A percentile compares a stretch with the other conserved stretches of the same genome.
Evolutionary conservation across 2,329 filamentous ascomycete species (phyloP).

Genomic region (Fusarium sp.): DNA sequence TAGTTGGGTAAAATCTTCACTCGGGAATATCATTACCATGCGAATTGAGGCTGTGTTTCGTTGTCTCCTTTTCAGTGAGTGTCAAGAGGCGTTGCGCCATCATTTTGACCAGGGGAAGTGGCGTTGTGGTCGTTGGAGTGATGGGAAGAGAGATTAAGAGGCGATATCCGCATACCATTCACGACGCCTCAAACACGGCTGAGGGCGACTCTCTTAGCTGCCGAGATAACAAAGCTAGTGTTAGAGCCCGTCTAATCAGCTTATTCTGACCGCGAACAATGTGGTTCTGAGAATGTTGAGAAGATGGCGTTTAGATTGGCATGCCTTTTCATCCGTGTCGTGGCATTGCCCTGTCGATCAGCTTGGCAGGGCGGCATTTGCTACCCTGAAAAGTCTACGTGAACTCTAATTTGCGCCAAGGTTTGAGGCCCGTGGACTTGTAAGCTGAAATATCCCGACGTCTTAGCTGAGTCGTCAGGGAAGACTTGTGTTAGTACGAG

Average conservation of each 20-base stretch:
- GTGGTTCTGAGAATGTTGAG: not conserved
- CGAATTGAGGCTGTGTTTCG: not conserved
- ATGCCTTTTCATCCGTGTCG: not conserved
- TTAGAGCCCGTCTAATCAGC: not conserved
- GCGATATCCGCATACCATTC: not conserved
- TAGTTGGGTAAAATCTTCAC: not conserved
- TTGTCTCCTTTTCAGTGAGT: not conserved
- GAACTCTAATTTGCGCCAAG: not conserved
- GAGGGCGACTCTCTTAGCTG: not conserved
- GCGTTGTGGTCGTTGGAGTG: slow-evolving; percentile 3
- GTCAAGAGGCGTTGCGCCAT: not conserved
- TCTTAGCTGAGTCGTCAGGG: not conserved
- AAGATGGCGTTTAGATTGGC: not conserved
- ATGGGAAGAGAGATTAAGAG: not conserved
- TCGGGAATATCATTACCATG: not conserved
- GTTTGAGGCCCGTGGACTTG: not conserved
- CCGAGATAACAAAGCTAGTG: not conserved
- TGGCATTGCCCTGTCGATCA: slow-evolving; percentile 1
- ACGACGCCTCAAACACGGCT: not conserved
- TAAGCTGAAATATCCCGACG: not conserved
- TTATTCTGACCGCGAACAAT: not conserved
- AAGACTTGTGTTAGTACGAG: not conserved
- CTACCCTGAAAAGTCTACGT: not conserved
- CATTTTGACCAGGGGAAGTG: not conserved
- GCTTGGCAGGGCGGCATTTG: not conserved